Evolutionary conservation across 2,329 filamentous ascomycete genomes (phyloP), one percentile per base, ranked within the genome.

Genomic region (Leptographium procerum): DNA sequence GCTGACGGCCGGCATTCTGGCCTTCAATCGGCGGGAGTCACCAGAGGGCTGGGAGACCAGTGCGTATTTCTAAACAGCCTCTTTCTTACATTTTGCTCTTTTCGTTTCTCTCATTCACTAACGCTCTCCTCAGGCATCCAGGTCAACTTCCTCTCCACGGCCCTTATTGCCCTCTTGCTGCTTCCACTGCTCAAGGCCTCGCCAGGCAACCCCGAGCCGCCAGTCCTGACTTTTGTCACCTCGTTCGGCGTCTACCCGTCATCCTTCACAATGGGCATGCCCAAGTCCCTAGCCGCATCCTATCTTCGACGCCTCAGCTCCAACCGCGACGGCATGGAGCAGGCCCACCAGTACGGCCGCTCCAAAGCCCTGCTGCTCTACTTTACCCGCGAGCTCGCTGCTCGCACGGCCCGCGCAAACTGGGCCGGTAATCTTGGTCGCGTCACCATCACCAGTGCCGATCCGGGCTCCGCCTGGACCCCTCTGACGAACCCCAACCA

Each of bases 41-140:
- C 69, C 70, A 7, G 70, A 72, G 58, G 71, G 70, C 48, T 72
- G 70, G 70, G 70, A 72, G 65, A 71, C 68, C 1, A 69, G 47
- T 50, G 47, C 6, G 47, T 16, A 16, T 1, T 16, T 19, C 36
- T n/a, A n/a, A n/a, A n/a, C 36, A 16, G 34, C 11, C 4, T 11
- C 16, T 40, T 40, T 40, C 9, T 7, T 29, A n/a, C n/a, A n/a
- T 68, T 48, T 28, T 22, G 13, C 26, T 28, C 36, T 31, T 14
- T 14, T 29, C 8, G 1, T 28, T 28, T 29, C 14, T 50, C 11
- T 16, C 24, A 14, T 6, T 50, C 14, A 11, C 4, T 6, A n/a
- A n/a, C n/a, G n/a, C 47, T 28, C 6, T 14, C 45, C 9, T 11
- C 14, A 50, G 47, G 45, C 69, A 47, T 72, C 3, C 70, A 72